Evolutionary conservation across 148 eudicot genomes (phyloP).

Genomic region (Silene uniflora): DNA sequence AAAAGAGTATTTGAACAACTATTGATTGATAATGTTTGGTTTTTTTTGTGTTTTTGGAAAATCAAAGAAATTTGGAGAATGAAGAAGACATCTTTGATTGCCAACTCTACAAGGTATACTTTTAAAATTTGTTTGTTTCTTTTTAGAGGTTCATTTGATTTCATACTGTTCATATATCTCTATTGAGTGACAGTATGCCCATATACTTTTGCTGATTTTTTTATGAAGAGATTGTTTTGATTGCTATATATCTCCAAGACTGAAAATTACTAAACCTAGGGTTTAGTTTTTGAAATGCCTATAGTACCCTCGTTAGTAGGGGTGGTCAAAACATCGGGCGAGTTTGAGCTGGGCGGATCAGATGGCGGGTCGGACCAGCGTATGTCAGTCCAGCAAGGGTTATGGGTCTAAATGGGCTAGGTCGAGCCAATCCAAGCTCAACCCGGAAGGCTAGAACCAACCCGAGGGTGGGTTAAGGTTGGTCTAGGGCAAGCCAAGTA

Average conservation of each 20-base stretch:
- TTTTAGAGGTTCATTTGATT: constrained; percentile 14
- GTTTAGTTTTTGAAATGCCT: too few species aligned
- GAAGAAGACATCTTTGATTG: constrained; percentile 25
- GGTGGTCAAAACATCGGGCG: too few species aligned
- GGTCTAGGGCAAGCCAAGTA: too few species aligned
- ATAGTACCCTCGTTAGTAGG: too few species aligned
- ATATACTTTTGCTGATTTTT: background rate
- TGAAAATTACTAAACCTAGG: too few species aligned
- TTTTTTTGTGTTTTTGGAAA: constrained; percentile 16
- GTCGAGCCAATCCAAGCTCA: too few species aligned
- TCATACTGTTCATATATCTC: background rate
- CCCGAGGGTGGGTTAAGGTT: too few species aligned
- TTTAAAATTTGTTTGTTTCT: background rate
- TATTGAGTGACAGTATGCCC: background rate
- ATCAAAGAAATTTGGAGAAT: background rate
- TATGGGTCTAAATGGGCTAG: too few species aligned
- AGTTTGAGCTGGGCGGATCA: too few species aligned
- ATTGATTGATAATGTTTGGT: constrained; percentile 12
- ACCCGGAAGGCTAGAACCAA: too few species aligned
- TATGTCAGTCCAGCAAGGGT: too few species aligned
- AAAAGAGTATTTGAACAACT: constrained; percentile 51
- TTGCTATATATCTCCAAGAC: background rate
- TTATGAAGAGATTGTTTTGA: background rate
- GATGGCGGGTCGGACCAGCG: too few species aligned
- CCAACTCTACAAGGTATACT: constrained; percentile 41